Evolutionary conservation across 2,329 filamentous ascomycete genomes (phyloP).

Genomic region (Alternaria postmessia): DNA sequence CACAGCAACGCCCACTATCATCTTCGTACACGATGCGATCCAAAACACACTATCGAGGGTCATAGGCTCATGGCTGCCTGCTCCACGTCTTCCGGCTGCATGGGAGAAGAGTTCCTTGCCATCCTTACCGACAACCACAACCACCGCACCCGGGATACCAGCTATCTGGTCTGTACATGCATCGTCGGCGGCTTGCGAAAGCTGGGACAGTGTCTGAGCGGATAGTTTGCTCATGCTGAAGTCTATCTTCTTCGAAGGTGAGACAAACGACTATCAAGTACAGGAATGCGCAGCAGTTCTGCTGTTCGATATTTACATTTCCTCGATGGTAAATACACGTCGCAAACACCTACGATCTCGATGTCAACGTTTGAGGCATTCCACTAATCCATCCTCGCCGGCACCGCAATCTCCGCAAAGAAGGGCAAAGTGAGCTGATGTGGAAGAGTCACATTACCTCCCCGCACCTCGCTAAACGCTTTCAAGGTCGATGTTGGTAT

Average conservation of each 20-base stretch:
- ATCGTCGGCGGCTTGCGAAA: not conserved
- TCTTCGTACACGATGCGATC: constrained; percentile 7
- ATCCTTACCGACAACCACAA: constrained; percentile 2
- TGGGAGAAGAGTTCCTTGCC: not conserved
- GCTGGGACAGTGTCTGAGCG: not conserved
- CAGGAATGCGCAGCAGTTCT: not conserved
- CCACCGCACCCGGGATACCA: not conserved
- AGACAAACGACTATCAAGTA: not conserved
- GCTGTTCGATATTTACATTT: not conserved
- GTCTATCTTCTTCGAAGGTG: not conserved
- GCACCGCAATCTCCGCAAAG: constrained; percentile 1
- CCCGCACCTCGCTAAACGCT: not conserved
- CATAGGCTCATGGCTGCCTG: constrained; percentile 1
- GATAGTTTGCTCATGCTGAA: not conserved
- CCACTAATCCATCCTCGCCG: not conserved
- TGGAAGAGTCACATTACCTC: not conserved
- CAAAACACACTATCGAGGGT: constrained; percentile 3
- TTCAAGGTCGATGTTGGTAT: not conserved
- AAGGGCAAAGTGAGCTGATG: not conserved
- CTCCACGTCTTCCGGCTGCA: not conserved
- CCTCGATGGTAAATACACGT: not conserved
- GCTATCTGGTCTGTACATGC: not conserved
- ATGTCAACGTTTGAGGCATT: not conserved
- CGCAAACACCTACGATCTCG: not conserved
- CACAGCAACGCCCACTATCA: not conserved